Evolutionary conservation across 495 filamentous ascomycete genomes (phyloP).

Genomic region (Penicillium simplicissimum): DNA sequence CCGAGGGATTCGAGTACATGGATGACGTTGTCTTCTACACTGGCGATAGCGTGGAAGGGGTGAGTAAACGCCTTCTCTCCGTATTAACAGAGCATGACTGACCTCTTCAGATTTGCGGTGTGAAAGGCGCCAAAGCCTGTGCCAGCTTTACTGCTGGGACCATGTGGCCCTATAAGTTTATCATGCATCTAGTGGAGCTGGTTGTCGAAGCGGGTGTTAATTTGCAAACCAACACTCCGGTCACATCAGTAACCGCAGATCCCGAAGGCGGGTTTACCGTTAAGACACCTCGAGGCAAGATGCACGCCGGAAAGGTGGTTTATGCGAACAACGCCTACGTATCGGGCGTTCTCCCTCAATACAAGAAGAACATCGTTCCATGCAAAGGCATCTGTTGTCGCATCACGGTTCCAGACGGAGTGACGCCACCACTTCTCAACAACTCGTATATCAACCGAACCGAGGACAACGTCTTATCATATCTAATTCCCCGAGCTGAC

Average conservation of each 20-base stretch:
- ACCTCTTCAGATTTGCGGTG: conserved; percentile 26
- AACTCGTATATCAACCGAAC: conserved; percentile 38
- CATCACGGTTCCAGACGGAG: conserved; percentile 61
- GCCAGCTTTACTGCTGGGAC: conserved; percentile 54
- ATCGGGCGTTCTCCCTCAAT: conserved; percentile 53
- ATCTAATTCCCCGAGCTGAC: conserved; percentile 68
- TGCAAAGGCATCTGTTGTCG: conserved; percentile 59
- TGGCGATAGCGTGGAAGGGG: conserved; percentile 32
- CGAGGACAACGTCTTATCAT: conserved; percentile 39
- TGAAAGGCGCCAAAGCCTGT: conserved; percentile 37
- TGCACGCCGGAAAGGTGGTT: conserved; percentile 57
- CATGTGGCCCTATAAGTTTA: conserved; percentile 65
- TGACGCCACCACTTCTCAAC: conserved; percentile 40
- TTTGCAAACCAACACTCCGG: conserved; percentile 63
- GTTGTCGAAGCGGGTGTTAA: conserved; percentile 56
- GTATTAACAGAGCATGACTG: background rate
- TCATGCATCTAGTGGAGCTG: conserved; percentile 57
- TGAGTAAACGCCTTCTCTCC: conserved; percentile 14
- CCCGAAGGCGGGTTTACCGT: conserved; percentile 46
- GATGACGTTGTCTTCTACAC: conserved; percentile 32
- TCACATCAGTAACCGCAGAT: conserved; percentile 35
- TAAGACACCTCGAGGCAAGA: conserved; percentile 53
- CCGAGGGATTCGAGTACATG: conserved; percentile 29
- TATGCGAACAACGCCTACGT: conserved; percentile 77
- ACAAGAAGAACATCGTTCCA: conserved; percentile 64